Evolutionary conservation across 768 basidiomycete genomes (phyloP), one percentile per base, ranked within the genome.

Genomic region (Erythrobasidium yunnanense): DNA sequence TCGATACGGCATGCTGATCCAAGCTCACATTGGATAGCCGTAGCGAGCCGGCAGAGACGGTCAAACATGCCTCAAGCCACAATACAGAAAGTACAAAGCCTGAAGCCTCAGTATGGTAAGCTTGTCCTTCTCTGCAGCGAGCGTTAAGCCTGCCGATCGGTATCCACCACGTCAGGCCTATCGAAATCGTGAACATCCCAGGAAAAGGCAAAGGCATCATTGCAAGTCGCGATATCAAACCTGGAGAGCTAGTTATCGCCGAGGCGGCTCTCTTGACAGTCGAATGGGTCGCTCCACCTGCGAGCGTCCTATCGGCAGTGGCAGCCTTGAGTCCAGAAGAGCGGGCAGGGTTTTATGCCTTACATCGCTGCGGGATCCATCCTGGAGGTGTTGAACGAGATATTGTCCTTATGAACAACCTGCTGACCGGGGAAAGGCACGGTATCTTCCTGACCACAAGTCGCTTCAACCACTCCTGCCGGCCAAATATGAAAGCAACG

Each of bases 201-300:
- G 60, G 60, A 25, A 49, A 51, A 32, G 47, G 60, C 46, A 6
- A 18, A n/a, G 60, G 47, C 15, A 45, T 63, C 27, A 29, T 63
- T 33, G 60, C 60, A 2, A 38, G 7, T 11, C 60, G 45, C 5
- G 42, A 45, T 32, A 23, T 63, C 20, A 4, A n/a, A 50, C 27
- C 49, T 18, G 60, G 60, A 23, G 60, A 63, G 47, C 4, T 7
- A 27, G 38, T 63, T 23, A 20, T 51, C 2, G 32, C 47, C 6
- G 60, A 63, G 25, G 22, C 25, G 23, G 23, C 60, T 6, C n/a
- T 63, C 15, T 2, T 63, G 7, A 5, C 11, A n/a, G 25, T 63
- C 27, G 33, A 49, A 18, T 42, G n/a, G 42, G 42, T 32, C 30
- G 47, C 30, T 46, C 34, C 23, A 5, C 29, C 7, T 27, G 42